phyloP scores from a whole-genome alignment of 495 filamentous ascomycete genomes.

The Jackrogersella multiformis region DNA sequence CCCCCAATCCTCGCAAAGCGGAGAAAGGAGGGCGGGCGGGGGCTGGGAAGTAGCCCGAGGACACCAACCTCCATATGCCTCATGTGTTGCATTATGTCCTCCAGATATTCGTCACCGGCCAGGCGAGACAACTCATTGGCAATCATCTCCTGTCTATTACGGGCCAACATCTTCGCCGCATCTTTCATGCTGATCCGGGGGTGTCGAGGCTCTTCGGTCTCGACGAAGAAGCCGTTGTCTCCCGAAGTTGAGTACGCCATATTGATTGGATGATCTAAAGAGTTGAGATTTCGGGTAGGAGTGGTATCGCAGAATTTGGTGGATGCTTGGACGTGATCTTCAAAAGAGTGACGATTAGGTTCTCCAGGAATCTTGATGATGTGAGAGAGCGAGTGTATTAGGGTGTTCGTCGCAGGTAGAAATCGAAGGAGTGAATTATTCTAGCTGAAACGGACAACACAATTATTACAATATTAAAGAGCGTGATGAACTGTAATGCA shows the following conservation, averaged over 20 bases:
- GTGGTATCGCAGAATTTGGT: conserved; percentile 31
- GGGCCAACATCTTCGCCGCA: conserved; percentile 74
- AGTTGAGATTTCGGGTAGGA: conserved; percentile 28
- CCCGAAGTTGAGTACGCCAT: conserved; percentile 76
- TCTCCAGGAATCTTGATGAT: conserved; percentile 59
- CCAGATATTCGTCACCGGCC: conserved; percentile 87
- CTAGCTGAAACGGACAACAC: conserved; percentile 51
- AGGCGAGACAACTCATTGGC: conserved; percentile 85
- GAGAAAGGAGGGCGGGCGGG: no score
- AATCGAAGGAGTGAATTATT: conserved; percentile 59
- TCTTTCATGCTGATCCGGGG: conserved; percentile 69
- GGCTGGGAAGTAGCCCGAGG: no score
- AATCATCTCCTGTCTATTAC: conserved; percentile 81
- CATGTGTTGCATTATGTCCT: conserved; percentile 93
- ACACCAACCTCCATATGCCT: conserved; percentile 87
- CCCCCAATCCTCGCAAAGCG: neutral
- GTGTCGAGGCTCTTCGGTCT: conserved; percentile 69
- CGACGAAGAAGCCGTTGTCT: conserved; percentile 83
- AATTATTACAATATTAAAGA: conserved; percentile 65
- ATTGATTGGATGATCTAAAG: conserved; percentile 50
- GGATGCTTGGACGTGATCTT: conserved; percentile 37
- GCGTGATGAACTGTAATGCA: conserved; percentile 57
- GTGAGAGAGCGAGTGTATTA: conserved; percentile 45
- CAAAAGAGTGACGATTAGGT: conserved; percentile 59
- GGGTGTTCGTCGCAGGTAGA: conserved; percentile 50